Evolutionary conservation across 2,329 filamentous ascomycete species (phyloP).

Genomic region (Akanthomyces dipterigenus): DNA sequence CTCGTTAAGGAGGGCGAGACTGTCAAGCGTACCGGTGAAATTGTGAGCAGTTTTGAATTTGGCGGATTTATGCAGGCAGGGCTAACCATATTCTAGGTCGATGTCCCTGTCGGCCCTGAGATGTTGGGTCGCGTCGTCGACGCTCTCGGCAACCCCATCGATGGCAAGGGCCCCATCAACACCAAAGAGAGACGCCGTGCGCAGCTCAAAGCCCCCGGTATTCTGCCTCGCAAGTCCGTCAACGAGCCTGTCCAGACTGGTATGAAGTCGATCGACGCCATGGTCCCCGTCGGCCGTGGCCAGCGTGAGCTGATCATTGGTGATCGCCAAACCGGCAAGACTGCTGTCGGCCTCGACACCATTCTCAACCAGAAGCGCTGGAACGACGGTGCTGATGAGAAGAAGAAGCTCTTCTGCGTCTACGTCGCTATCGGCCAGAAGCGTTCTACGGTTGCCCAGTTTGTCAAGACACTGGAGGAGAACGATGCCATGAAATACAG

Average conservation of each 20-base stretch:
- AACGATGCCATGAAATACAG: conserved; percentile 99
- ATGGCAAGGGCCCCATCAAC: conserved; percentile 97
- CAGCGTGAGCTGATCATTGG: conserved; percentile 99
- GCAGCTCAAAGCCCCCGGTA: conserved; percentile 97
- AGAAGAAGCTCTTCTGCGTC: conserved; percentile 98
- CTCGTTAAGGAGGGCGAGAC: conserved; percentile 99
- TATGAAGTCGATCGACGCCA: conserved; percentile 98
- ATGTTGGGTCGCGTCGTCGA: conserved; percentile 97
- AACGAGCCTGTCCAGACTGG: conserved; percentile 98
- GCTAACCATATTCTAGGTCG: conserved; percentile 55
- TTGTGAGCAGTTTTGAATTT: conserved; percentile 66
- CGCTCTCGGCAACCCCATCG: conserved; percentile 97
- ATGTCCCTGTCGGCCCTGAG: conserved; percentile 87
- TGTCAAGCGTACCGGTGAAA: conserved; percentile 98
- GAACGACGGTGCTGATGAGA: conserved; percentile 82
- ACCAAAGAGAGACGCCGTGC: conserved; percentile 89
- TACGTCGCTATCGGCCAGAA: conserved; percentile 99
- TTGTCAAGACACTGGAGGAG: conserved; percentile 99
- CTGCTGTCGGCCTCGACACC: conserved; percentile 92
- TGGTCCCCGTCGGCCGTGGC: conserved; percentile 99
- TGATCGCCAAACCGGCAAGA: conserved; percentile 99
- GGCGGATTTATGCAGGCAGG: neutral
- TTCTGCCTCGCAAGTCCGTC: conserved; percentile 94
- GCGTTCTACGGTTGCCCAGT: conserved; percentile 97
- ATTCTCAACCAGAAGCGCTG: conserved; percentile 99